Percentiles rank a stretch among this genome's conserved stretches.
These are phyloP conservation scores for Plenodomus lindquistii DNA, from an alignment of 2,329 filamentous ascomycete genomes.

Conservation along the genomic window DNA sequence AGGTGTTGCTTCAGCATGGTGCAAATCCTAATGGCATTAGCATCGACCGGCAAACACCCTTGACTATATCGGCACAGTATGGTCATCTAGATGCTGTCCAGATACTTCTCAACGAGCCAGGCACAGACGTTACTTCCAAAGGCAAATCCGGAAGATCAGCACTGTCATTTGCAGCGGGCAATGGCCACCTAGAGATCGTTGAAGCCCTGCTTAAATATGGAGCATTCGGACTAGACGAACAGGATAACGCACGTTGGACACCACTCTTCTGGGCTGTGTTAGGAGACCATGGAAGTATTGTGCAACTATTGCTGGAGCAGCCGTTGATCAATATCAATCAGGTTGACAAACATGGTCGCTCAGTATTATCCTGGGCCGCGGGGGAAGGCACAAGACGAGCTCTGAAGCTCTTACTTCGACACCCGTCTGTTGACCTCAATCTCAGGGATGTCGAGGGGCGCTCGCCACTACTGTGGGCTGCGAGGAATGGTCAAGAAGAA, in stretches of 20 bases:
- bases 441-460: conserved; percentile 33
- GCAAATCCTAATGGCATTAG: conserved; percentile 11
- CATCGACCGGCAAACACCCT: conserved; percentile 29
- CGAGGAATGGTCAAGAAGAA: conserved; percentile 28
- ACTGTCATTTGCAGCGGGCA: conserved; percentile 40
- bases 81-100: conserved; percentile 31
- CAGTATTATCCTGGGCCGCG: conserved; percentile 43
- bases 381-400: conserved; percentile 29
- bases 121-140: conserved; percentile 23
- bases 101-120: conserved; percentile 26
- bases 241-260: conserved; percentile 33
- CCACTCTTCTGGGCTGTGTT: conserved; percentile 40
- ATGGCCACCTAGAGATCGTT: conserved; percentile 38
- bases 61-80: conserved; percentile 35
- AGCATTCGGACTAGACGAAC: conserved; percentile 20
- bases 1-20: conserved; percentile 17
- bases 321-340: conserved; percentile 34
- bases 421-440: conserved; percentile 30
- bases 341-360: conserved; percentile 36
- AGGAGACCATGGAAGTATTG: conserved; percentile 28
- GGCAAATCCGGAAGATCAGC: conserved; percentile 32
- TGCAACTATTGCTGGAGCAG: conserved; percentile 25
- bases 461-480: conserved; percentile 40
- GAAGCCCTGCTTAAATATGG: conserved; percentile 22
- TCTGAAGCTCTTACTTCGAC: conserved; percentile 27